A percentile compares a stretch with the other conserved stretches of the same genome.
These are phyloP conservation scores for Flaveria ramosissima DNA, from an alignment of 129 eudicot species.

Conservation along the genomic window DNA sequence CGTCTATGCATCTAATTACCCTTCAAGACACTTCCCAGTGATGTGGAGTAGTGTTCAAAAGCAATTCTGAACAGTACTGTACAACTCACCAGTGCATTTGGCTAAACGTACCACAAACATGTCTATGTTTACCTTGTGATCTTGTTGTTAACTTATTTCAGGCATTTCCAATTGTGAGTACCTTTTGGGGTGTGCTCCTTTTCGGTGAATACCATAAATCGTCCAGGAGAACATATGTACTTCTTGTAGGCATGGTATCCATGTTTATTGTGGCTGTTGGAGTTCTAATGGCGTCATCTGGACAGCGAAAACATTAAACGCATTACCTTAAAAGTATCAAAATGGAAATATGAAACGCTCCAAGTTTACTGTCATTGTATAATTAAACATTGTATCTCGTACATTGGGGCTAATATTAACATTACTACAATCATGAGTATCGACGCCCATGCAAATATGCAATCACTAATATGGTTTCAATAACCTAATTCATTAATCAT, in stretches of 20 bases:
- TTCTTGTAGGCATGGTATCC: conserved; percentile 64
- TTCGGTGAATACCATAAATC: conserved; percentile 88
- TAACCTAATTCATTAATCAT: neutral
- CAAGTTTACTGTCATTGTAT: conserved; percentile 15
- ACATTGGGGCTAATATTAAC: neutral
- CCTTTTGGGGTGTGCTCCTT: conserved; percentile 84
- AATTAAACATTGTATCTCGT: conserved; percentile 15
- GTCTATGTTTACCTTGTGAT: conserved; percentile 15
- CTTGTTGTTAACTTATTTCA: conserved; percentile 34
- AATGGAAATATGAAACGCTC: neutral
- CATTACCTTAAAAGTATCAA: neutral
- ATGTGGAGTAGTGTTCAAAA: neutral
- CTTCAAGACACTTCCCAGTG: conserved; percentile 1
- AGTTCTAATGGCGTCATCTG: conserved; percentile 85
- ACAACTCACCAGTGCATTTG: conserved; percentile 26
- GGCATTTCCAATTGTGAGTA: conserved; percentile 94
- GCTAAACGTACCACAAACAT: neutral
- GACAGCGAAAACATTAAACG: conserved; percentile 49
- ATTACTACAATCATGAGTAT: conserved; percentile 16
- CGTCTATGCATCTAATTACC: conserved; percentile 22
- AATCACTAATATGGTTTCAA: conserved; percentile 13
- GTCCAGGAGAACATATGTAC: conserved; percentile 66
- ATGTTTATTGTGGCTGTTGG: conserved; percentile 88
- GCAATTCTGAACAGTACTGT: conserved; percentile 11
- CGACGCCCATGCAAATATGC: neutral